Evolutionary conservation across 345 rosid species (phyloP).

Genomic region (Rhodomyrtus tomentosa): DNA sequence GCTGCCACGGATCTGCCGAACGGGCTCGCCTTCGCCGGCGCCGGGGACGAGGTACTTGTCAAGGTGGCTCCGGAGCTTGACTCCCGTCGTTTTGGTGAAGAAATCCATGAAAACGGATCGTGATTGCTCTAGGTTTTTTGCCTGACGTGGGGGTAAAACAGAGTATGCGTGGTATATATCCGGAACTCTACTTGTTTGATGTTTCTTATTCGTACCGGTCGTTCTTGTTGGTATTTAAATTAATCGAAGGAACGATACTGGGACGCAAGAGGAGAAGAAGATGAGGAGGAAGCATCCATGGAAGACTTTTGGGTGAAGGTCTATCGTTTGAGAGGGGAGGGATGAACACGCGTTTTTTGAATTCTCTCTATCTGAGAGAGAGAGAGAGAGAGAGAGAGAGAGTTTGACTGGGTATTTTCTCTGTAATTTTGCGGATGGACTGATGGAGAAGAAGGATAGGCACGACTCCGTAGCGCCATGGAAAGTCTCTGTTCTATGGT

Average conservation of each 20-base stretch:
- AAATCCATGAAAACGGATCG: constrained; percentile 40
- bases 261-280: background rate
- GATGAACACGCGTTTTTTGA: background rate
- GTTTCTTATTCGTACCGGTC: background rate
- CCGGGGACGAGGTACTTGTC: constrained; percentile 72
- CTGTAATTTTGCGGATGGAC: background rate
- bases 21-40: constrained; percentile 38
- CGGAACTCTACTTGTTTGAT: background rate
- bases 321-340: background rate
- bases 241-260: background rate
- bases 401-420: background rate
- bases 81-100: constrained; percentile 42
- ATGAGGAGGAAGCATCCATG: background rate
- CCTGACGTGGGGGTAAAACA: background rate
- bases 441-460: background rate
- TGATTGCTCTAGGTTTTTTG: background rate
- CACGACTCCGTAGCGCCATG: background rate
- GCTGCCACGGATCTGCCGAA: constrained; percentile 56
- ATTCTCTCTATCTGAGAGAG: background rate
- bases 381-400: background rate
- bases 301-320: background rate
- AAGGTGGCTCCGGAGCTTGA: constrained; percentile 73
- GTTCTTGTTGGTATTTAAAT: constrained; percentile 3
- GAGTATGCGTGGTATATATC: background rate
- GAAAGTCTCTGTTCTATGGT: background rate